Percentiles rank a stretch among this genome's conserved stretches.
Evolutionary conservation across 768 basidiomycete genomes (phyloP).

Genomic region (Mycena alexandri): DNA sequence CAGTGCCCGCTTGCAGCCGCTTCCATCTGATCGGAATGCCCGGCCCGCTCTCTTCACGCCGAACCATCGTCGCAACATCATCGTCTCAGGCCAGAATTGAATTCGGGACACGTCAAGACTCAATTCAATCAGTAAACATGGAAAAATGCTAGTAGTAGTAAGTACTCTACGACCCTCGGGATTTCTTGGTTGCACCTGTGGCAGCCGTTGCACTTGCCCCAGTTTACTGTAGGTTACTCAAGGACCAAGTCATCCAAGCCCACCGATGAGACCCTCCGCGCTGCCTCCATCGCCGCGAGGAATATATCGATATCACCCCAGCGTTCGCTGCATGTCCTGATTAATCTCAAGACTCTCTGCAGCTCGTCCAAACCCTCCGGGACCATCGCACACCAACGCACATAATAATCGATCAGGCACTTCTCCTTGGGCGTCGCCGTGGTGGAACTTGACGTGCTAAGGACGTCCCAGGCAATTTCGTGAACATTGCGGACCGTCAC

Average conservation of each 20-base stretch:
- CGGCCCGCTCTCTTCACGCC: too few species aligned
- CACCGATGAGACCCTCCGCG: conserved; percentile 7
- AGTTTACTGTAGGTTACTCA: background rate
- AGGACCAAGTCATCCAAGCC: background rate
- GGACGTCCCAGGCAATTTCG: conserved; percentile 7
- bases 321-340: conserved; percentile 12
- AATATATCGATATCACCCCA: conserved; percentile 18
- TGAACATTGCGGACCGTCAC: conserved; percentile 1
- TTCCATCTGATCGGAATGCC: background rate
- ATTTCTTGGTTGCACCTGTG: background rate
- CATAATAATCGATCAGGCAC: background rate
- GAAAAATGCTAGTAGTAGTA: background rate
- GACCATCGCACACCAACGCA: conserved; percentile 8
- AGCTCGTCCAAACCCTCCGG: background rate
- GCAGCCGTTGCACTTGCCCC: background rate
- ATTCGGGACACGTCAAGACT: too few species aligned
- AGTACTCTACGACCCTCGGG: background rate
- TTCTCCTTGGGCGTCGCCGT: conserved; percentile 16
- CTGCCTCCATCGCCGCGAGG: conserved; percentile 1
- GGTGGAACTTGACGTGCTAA: conserved; percentile 1
- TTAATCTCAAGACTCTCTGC: background rate
- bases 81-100: too few species aligned
- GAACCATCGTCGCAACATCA: too few species aligned
- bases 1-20: background rate
- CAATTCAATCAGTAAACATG: too few species aligned